These are phyloP conservation scores for Omphalotus olearius DNA, from an alignment of 1,284 basidiomycete genomes.

Conservation along the genomic window DNA sequence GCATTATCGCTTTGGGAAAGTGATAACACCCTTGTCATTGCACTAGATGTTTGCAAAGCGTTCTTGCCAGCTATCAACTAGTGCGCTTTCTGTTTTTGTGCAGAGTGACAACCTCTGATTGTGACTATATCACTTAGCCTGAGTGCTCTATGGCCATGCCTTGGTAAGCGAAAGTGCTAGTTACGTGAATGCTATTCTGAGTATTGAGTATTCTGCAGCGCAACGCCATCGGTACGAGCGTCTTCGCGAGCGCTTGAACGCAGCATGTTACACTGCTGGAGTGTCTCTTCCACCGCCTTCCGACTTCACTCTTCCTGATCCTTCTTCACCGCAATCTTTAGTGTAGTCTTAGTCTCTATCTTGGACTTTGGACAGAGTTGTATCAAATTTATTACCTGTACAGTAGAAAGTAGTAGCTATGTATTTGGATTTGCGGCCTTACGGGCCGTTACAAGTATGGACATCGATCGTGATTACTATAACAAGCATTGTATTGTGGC, in stretches of 20 bases:
- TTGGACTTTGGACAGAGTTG: slow-evolving; percentile 3
- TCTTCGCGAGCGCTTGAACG: slow-evolving; percentile 42
- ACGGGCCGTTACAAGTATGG: not conserved
- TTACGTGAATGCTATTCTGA: not conserved
- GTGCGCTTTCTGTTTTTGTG: slow-evolving; percentile 22
- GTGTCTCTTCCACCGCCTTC: slow-evolving; percentile 33
- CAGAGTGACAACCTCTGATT: not conserved
- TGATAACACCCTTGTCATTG: slow-evolving; percentile 55
- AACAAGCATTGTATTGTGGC: slow-evolving; percentile 3
- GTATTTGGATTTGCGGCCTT: not conserved
- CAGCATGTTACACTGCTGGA: slow-evolving; percentile 47
- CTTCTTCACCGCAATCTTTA: not conserved
- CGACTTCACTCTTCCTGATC: slow-evolving; percentile 23
- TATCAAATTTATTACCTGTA: not conserved
- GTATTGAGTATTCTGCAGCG: slow-evolving; percentile 31
- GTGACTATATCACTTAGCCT: slow-evolving; percentile 28
- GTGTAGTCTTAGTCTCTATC: not conserved
- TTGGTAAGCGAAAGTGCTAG: slow-evolving; percentile 34
- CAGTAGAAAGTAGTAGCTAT: not conserved
- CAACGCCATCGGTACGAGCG: slow-evolving; percentile 45
- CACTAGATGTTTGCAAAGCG: slow-evolving; percentile 62
- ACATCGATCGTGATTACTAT: slow-evolving; percentile 3
- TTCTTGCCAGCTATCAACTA: slow-evolving; percentile 62
- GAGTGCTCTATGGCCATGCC: slow-evolving; percentile 63
- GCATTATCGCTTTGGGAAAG: slow-evolving; percentile 58